A percentile compares a stretch with the other conserved stretches of the same genome.
These are phyloP conservation scores for Sarcocystis neurona DNA, from an alignment of 169 alveolate species.

Conservation along the genomic window DNA sequence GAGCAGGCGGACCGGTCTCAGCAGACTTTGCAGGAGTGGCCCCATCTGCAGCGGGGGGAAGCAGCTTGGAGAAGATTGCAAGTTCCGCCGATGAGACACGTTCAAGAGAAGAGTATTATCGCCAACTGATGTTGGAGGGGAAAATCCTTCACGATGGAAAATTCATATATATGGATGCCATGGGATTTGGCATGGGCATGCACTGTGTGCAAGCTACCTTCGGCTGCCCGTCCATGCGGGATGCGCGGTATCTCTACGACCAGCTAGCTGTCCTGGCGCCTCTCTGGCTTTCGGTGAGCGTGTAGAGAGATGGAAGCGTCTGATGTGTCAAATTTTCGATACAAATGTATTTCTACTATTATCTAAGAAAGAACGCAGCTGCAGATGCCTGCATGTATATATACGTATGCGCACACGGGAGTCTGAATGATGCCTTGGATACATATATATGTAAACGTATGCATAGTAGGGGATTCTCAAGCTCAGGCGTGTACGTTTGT, in stretches of 20 bases:
- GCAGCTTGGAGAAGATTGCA: background rate
- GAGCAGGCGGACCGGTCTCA: no score
- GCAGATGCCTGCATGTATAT: no score
- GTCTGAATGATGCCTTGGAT: no score
- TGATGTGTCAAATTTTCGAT: background rate
- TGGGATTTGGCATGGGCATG: slow-evolving; percentile 97
- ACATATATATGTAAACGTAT: no score
- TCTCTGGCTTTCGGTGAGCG: slow-evolving; percentile 87
- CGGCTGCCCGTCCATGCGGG: background rate
- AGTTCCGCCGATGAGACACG: slow-evolving; percentile 74
- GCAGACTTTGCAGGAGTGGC: no score
- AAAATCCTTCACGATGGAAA: slow-evolving; percentile 48
- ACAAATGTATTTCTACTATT: background rate
- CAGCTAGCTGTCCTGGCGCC: slow-evolving; percentile 92
- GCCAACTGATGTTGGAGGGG: background rate
- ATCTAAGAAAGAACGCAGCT: background rate
- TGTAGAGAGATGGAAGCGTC: background rate
- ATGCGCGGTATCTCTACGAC: slow-evolving; percentile 91
- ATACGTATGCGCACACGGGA: no score
- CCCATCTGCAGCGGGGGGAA: no score
- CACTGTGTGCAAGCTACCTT: slow-evolving; percentile 90
- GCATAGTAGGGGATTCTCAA: no score
- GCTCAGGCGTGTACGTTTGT: no score
- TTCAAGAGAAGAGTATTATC: slow-evolving; percentile 32
- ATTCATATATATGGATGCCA: slow-evolving; percentile 92